Evolutionary conservation across 352 stramenopile genomes (phyloP).

Genomic region (Phytophthora cryptogea): DNA sequence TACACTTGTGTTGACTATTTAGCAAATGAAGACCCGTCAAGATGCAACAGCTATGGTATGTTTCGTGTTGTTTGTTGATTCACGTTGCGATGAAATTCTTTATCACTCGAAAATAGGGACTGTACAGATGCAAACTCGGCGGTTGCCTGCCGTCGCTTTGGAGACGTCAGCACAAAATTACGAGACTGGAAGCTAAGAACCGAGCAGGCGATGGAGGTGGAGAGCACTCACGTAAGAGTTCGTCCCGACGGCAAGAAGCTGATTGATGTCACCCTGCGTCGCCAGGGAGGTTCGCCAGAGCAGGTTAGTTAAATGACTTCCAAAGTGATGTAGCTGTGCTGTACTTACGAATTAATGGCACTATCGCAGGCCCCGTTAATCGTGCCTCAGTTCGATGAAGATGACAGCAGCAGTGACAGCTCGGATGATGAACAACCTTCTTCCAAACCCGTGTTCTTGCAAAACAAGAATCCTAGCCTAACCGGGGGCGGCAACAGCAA

Average conservation of each 20-base stretch:
- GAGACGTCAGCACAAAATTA: slow-evolving; percentile 3
- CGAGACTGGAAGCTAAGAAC: background rate
- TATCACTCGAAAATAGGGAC: slow-evolving; percentile 19
- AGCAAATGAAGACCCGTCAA: slow-evolving; percentile 24
- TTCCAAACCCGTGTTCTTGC: background rate
- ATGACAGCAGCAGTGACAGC: slow-evolving; percentile 56
- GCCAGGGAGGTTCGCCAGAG: slow-evolving; percentile 14
- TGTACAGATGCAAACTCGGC: slow-evolving; percentile 1
- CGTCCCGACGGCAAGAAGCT: slow-evolving; percentile 53
- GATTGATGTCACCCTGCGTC: slow-evolving; percentile 58
- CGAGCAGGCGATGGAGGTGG: slow-evolving; percentile 47
- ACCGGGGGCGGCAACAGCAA: slow-evolving; percentile 17
- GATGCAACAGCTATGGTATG: slow-evolving; percentile 12
- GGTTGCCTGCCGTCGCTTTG: slow-evolving; percentile 23
- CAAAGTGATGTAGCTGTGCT: background rate
- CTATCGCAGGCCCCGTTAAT: slow-evolving; percentile 43
- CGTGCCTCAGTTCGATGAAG: slow-evolving; percentile 72
- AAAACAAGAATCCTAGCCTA: slow-evolving; percentile 5
- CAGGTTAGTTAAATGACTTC: slow-evolving; percentile 10
- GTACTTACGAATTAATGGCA: background rate
- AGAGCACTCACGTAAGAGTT: slow-evolving; percentile 47
- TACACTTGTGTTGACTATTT: slow-evolving; percentile 35
- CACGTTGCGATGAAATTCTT: background rate
- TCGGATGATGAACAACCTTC: slow-evolving; percentile 34
- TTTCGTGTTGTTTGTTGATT: slow-evolving; percentile 1